Evolutionary conservation across 225 moss, liverwort and hornwort species (phyloP).

Genomic region (Thuidium tamariscinum): DNA sequence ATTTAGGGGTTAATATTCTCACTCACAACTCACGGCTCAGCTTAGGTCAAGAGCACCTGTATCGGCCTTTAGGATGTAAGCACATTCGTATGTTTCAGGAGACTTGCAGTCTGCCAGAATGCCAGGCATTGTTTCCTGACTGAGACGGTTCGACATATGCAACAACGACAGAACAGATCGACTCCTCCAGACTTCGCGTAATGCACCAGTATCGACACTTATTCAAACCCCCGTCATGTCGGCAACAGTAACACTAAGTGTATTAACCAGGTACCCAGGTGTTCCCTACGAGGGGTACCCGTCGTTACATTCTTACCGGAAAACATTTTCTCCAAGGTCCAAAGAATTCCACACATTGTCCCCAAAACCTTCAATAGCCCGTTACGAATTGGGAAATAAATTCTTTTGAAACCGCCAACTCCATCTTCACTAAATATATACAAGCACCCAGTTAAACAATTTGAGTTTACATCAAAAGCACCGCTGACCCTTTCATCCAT

Average conservation of each 20-base stretch:
- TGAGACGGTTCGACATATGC: not conserved
- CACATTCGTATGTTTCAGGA: not conserved
- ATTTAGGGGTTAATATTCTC: too few relatives aligned
- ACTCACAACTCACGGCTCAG: too few relatives aligned
- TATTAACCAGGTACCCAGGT: too few relatives aligned
- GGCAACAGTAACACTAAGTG: not conserved
- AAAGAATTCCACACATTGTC: not conserved
- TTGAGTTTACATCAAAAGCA: not conserved
- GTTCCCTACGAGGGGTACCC: too few relatives aligned
- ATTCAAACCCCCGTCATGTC: not conserved
- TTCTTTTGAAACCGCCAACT: not conserved
- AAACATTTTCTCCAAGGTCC: not conserved
- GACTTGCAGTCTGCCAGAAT: not conserved
- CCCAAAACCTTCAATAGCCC: not conserved
- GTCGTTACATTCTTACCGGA: too few relatives aligned
- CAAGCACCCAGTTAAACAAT: not conserved
- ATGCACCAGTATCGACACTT: not conserved
- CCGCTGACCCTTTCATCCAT: not conserved
- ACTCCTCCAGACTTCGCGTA: not conserved
- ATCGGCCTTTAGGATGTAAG: too few relatives aligned
- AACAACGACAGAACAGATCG: not conserved
- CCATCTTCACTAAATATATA: not conserved
- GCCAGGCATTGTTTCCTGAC: not conserved
- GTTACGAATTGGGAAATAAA: too few relatives aligned
- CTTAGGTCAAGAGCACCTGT: too few relatives aligned